Base-by-base conservation (phyloP, 257 asterid species). In the Handroanthus guayacan region DNA sequence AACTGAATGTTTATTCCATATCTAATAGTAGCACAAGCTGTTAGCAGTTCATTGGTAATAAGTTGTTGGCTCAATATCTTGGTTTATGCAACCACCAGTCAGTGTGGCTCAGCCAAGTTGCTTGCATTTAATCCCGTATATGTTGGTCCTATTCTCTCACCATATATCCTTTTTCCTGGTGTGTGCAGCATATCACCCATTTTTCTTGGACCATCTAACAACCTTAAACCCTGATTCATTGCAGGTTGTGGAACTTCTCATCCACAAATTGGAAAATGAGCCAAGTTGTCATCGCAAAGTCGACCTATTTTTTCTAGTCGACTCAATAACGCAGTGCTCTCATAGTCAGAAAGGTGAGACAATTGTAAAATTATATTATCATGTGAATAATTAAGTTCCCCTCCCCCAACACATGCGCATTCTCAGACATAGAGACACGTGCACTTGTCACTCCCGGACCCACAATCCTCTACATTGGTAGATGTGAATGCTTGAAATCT, bases 261-360 rank as follows among this genome's bases (percentile, higher is more conserved):
- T 87, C 80, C 86, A 67, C 77, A 95, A 92, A 85, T 68, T 95
- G 93, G 96, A 89, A 83, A 91, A 50, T 47, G 99, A 95, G 75
- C 72, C 93, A 58, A 91, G 92, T 78, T 82, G 82, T 51, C 96
- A 86, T 82, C 97, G 94, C 79, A 89, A 84, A 85, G 97, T 95
- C 75, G 99, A 92, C 87, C 81, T 95, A 60, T 91, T 95, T 82
- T 95, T 92, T 76, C 91, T 95, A 47, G 98, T 95, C 57, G 99
- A 95, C 84, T 95, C 99, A 51, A 92, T 95, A 76, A 95, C 99
- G 50, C 99, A 95, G 82, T 89, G 97, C 84, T 95, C 99, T 71
- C 97, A 95, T 81, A 87, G 92, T 83, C 97, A 92, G 81, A 91
- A 85, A 95, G 99, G 99, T 95, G 81, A 14, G 62, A 17, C 36